Evolutionary conservation across 805 yeast species (phyloP), one percentile per base, ranked within the genome.

Genomic region (Ogataea degrootiae): DNA sequence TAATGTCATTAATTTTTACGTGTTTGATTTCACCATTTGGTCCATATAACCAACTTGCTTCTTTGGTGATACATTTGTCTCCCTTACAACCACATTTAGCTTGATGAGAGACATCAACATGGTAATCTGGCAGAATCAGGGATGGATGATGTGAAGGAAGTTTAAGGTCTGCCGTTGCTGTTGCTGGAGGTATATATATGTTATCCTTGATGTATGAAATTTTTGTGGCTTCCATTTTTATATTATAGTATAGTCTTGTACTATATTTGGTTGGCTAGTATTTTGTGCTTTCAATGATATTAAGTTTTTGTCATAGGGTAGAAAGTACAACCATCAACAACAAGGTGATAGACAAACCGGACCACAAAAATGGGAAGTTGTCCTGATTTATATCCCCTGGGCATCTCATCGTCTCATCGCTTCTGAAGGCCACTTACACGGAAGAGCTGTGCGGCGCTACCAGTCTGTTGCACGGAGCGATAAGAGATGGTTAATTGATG

Each of bases 111-210:
- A 57, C 44, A 40, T 65, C 67, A 4, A 58, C 43, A 8, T 53
- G 52, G n/a, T 58, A 55, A 47, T 68, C 72, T 2, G 63, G 54
- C 16, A 67, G 49, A 6, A 68, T 67, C 46, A 67, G 50, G 5
- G 71, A 62, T 3, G 72, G 72, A 43, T 68, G 72, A 38, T 59
- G 64, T 1, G 48, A 50, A 2, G 72, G 71, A 6, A 68, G 55
- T 21, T 55, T 54, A 8, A 65, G 65, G 31, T 47, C 52, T 6
- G 56, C 45, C n/a, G 39, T 39, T 16, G 33, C 12, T 16, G 43
- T 44, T 14, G 34, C 33, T 14, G 66, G 65, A 3, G 69, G 69
- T 19, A 68, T 65, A 52, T 67, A 68, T 12, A 66, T 65, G 55
- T 58, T 64, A 21, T 54, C 55, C 42, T 60, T 67, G 45, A 67